phyloP scores from a whole-genome alignment of 805 yeast genomes.

The Pichia heedii region DNA sequence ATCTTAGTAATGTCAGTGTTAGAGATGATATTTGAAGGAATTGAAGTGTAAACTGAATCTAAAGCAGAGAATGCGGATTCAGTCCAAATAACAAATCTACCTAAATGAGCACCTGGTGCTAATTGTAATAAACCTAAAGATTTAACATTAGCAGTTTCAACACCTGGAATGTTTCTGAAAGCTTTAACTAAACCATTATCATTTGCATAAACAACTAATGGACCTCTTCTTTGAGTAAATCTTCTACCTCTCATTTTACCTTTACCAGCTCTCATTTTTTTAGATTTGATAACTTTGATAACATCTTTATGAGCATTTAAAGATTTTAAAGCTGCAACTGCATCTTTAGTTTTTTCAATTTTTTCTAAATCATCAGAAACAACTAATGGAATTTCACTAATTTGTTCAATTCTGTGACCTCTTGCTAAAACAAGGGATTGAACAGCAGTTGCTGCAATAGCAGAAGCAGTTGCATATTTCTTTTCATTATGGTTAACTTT shows the following conservation, averaged over 20 bases:
- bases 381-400: conserved; percentile 97
- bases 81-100: conserved; percentile 99
- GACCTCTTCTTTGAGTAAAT: conserved; percentile 99
- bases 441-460: conserved; percentile 98
- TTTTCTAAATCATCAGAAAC: conserved; percentile 89
- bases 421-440: conserved; percentile 98
- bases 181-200: conserved; percentile 98
- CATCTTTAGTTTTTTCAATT: conserved; percentile 94
- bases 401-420: conserved; percentile 99
- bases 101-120: conserved; percentile 99
- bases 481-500: conserved; percentile 99
- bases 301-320: conserved; percentile 98
- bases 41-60: conserved; percentile 95
- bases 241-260: conserved; percentile 99
- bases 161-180: conserved; percentile 99
- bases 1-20: conserved; percentile 95
- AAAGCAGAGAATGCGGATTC: conserved; percentile 95
- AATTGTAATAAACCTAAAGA: conserved; percentile 93
- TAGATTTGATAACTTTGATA: conserved; percentile 95
- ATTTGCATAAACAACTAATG: conserved; percentile 95
- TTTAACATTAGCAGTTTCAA: conserved; percentile 89
- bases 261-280: conserved; percentile 99
- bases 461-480: conserved; percentile 99
- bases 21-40: conserved; percentile 91
- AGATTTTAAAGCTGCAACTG: conserved; percentile 95